These are phyloP conservation scores for Botrytis fragariae DNA, from an alignment of 2,329 filamentous ascomycete species.

Conservation along the genomic window DNA sequence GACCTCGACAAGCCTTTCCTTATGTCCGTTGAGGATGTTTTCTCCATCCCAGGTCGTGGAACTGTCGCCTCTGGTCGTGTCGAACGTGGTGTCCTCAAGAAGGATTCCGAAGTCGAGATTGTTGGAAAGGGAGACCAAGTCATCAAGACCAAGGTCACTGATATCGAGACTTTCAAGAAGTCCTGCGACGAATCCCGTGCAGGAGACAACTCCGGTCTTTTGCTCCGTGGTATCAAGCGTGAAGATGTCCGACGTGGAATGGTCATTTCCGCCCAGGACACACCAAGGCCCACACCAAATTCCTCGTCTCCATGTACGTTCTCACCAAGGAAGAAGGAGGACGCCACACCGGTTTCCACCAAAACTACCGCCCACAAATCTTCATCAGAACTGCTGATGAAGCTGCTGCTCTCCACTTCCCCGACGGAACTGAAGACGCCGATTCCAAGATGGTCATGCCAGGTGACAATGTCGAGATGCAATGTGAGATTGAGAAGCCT, in stretches of 20 bases:
- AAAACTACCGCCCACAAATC: constrained; percentile 96
- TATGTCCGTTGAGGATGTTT: constrained; percentile 95
- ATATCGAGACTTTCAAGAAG: constrained; percentile 99
- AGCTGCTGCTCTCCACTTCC: constrained; percentile 77
- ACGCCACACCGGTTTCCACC: constrained; percentile 89
- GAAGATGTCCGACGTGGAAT: constrained; percentile 95
- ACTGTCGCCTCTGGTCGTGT: constrained; percentile 97
- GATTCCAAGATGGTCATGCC: constrained; percentile 87
- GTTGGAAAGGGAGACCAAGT: constrained; percentile 77
- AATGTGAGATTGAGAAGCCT: constrained; percentile 79
- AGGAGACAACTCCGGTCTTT: constrained; percentile 96
- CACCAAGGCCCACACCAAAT: constrained; percentile 84
- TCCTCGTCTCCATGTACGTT: constrained; percentile 94
- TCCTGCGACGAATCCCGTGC: constrained; percentile 94
- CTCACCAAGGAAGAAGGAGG: constrained; percentile 97
- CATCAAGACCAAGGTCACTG: constrained; percentile 99
- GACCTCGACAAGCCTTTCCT: constrained; percentile 98
- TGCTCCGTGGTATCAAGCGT: constrained; percentile 92
- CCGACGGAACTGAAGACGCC: constrained; percentile 73
- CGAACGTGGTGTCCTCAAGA: constrained; percentile 92
- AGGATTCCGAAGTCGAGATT: constrained; percentile 90
- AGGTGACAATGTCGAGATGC: constrained; percentile 98
- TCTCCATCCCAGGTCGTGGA: constrained; percentile 88
- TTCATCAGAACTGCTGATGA: constrained; percentile 91
- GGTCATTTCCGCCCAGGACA: constrained; percentile 80